A percentile compares a stretch with the other conserved stretches of the same genome.
Conservation (phyloP, 192 early-diverging fungal species). For the Umbelopsis vinacea region DNA sequence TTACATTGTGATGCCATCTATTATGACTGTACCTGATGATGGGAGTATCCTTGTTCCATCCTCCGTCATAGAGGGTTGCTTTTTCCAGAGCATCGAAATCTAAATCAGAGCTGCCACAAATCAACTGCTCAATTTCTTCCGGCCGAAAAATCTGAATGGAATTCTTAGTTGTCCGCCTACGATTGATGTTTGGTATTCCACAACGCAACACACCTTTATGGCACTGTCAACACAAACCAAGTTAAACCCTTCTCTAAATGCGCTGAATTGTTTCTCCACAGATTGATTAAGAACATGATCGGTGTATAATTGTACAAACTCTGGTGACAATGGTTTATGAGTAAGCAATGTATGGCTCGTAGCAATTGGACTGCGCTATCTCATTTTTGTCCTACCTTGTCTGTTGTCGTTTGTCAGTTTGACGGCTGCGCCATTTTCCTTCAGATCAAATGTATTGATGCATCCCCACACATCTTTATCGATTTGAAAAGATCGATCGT, state of each 20-base stretch:
- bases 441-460: slow-evolving; percentile 64
- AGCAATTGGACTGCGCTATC: neutral
- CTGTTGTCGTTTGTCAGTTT: slow-evolving; percentile 75
- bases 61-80: slow-evolving; percentile 85
- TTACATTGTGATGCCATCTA: neutral
- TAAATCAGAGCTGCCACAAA: slow-evolving; percentile 84
- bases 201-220: slow-evolving; percentile 48
- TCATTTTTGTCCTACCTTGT: slow-evolving; percentile 35
- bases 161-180: too few relatives aligned
- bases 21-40: slow-evolving; percentile 59
- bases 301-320: slow-evolving; percentile 82
- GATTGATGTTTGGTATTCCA: too few relatives aligned
- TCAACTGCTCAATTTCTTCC: slow-evolving; percentile 87
- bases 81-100: slow-evolving; percentile 83
- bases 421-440: slow-evolving; percentile 65
- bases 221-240: slow-evolving; percentile 68
- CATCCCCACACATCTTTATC: slow-evolving; percentile 73
- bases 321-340: slow-evolving; percentile 20
- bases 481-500: slow-evolving; percentile 83
- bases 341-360: slow-evolving; percentile 7
- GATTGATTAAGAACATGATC: slow-evolving; percentile 78
- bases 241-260: slow-evolving; percentile 85
- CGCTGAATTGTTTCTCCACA: slow-evolving; percentile 70
- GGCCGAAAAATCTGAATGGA: slow-evolving; percentile 71
- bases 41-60: slow-evolving; percentile 64